Base-by-base conservation (phyloP, 2,329 filamentous ascomycete species). In the Colletotrichum lupini region DNA sequence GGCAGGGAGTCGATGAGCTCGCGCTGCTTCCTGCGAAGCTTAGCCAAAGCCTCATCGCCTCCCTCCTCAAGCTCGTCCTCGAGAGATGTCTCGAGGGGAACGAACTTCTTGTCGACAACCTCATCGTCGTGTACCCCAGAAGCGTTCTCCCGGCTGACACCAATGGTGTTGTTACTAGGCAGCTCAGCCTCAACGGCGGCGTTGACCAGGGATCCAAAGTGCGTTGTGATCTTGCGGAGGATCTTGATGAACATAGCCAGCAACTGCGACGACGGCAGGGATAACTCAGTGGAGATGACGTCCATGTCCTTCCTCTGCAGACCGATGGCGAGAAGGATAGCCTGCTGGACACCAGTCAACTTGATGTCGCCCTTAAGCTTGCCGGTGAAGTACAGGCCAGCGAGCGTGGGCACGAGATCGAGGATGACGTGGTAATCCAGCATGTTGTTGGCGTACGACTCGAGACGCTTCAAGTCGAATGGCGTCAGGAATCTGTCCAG, bases 181-280 rank as follows among this genome's bases (percentile, higher is more conserved):
- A 95, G 85, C 59, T 90, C 87, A 1, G 91, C 90, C 68, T 91
- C 92, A 12, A 93, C 92, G 0, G 94, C 95, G 4, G 90, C 91
- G 55, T 95, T 90, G 3, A 98, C 88, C 1, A 98, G 83, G 4
- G 88, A 85, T 37, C 92, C 90, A 83, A 99, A 97, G 80, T 95
- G 90, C 3, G 89, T 87, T 3, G 93, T 93, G 52, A 98, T 89
- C 85, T 98, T 98, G 76, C 95, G 91, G 73, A 98, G 89, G 74
- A 98, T 93, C 87, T 99, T 99, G 82, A 98, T 94, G 83, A 99
- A 98, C 93, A 98, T 97, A 74, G 96, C 95, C 75, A 99, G 87
- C 4, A 98, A 86, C 84, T 98, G 97, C 57, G 92, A 92, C 2
- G 91, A 89, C 1, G 90, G 91, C 6, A 98, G 84, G 8, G 88